Evolutionary conservation across 441 rosid species (phyloP).

Genomic region (Gossypium davidsonii): DNA sequence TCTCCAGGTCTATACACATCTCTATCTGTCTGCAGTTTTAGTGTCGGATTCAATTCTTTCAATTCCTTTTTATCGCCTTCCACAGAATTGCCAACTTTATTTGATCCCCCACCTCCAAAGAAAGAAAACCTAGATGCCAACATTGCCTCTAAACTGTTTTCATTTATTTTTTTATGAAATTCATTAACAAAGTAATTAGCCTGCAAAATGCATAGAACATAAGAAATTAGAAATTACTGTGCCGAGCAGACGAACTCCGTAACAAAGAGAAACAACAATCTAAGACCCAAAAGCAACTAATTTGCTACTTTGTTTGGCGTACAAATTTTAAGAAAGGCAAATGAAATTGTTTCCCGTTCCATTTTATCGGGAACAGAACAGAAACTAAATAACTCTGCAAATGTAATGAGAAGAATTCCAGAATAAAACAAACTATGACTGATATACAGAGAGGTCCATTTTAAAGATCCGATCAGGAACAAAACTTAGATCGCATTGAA

Average conservation of each 20-base stretch:
- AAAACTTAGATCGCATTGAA: background rate
- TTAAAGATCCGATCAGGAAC: slow-evolving; percentile 3
- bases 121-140: slow-evolving; percentile 42
- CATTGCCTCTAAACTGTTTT: slow-evolving; percentile 29
- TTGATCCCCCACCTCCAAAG: slow-evolving; percentile 46
- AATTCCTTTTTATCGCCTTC: slow-evolving; percentile 25
- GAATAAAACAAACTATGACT: background rate
- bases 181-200: background rate
- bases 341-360: background rate
- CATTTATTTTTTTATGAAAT: background rate
- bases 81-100: slow-evolving; percentile 27
- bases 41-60: slow-evolving; percentile 34
- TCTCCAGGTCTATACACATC: slow-evolving; percentile 95
- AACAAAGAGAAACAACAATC: background rate
- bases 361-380: background rate
- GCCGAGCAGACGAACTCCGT: background rate
- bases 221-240: background rate
- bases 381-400: background rate
- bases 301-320: background rate
- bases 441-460: background rate
- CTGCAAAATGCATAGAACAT: background rate
- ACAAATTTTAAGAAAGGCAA: background rate
- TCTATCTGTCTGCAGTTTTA: slow-evolving; percentile 57
- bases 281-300: background rate
- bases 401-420: background rate